Base-by-base conservation (phyloP, 2,329 filamentous ascomycete genomes). In the Aspergillus sp. region DNA sequence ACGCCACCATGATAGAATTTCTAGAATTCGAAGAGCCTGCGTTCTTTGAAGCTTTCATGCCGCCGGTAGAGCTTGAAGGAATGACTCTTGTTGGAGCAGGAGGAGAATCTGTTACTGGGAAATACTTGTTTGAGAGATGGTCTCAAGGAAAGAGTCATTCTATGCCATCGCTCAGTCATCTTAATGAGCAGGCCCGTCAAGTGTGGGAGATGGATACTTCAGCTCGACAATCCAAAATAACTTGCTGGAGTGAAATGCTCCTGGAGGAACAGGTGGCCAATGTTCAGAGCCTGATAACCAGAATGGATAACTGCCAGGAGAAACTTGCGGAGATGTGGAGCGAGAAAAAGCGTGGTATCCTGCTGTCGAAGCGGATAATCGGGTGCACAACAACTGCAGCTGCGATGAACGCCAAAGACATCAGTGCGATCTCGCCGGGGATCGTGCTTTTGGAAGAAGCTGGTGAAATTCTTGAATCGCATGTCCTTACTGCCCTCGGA, bases 311-410 rank as follows among this genome's bases (percentile, higher is more conserved):
- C 8, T 65, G 55, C 23, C 56, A 64, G 12, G 41, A 50, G 7
- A 52, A 40, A 19, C 40, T 67, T 3, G 56, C 56, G 2, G 45
- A 50, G 6, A 12, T 60, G 2, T 61, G 46, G 39, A 55, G 59
- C 6, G 60, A 68, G 27, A 65, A 37, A 23, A 62, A 41, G 3
- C 48, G 56, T 2, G 23, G 51, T 0, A 75, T 81, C 0, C 76
- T 90, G 2, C 70, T 73, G n/a, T 68, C 64, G 0, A 88, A 84
- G 64, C 76, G 81, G 1, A 79, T 92, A 12, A 86, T 92, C 44
- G 87, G 81, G 0, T 90, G 87, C 61, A 92, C 89, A 0, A 91
- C 89, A 0, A 91, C 86, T 0, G 87, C 78, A 0, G 88, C 88
- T 0, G 87, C 89, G 0, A 90, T 80, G 71, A 82, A 88, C 51